Conservation (phyloP, 2,329 filamentous ascomycete genomes). For the Cercospora sp. region DNA sequence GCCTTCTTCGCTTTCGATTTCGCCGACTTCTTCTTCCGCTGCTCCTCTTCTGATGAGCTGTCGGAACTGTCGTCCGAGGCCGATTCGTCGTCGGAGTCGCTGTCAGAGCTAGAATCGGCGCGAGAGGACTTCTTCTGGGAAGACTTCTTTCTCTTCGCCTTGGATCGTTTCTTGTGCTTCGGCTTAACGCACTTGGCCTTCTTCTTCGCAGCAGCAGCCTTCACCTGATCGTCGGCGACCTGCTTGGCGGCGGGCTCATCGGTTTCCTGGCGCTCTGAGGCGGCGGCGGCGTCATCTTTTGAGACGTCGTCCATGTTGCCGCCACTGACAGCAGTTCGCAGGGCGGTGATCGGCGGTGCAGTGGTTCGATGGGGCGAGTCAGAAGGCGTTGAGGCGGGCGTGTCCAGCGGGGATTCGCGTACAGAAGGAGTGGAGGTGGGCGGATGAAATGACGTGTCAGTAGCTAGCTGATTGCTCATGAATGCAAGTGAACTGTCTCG, state of each 20-base stretch:
- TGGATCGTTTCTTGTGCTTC: conserved; percentile 29
- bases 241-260: conserved; percentile 15
- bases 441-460: conserved; percentile 26
- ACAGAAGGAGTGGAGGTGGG: conserved; percentile 22
- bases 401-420: conserved; percentile 27
- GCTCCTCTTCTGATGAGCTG: conserved; percentile 29
- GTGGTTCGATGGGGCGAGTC: conserved; percentile 24
- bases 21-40: conserved; percentile 26
- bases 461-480: conserved; percentile 30
- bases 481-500: conserved; percentile 53
- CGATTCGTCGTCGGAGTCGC: conserved; percentile 16
- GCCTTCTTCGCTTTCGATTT: conserved; percentile 28
- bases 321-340: conserved; percentile 25
- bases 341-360: conserved; percentile 19
- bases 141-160: conserved; percentile 24
- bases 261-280: conserved; percentile 17
- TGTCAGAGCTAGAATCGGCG: conserved; percentile 28
- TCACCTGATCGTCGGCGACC: conserved; percentile 17
- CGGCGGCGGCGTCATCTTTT: conserved; percentile 22
- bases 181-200: conserved; percentile 30
- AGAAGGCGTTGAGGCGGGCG: conserved; percentile 33
- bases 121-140: conserved; percentile 23
- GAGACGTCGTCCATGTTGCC: conserved; percentile 34
- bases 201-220: conserved; percentile 24
- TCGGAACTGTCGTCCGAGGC: conserved; percentile 27